A percentile compares a stretch with the other conserved stretches of the same genome.
phyloP scores from a whole-genome alignment of 2,329 filamentous ascomycete genomes.

The Neofusicoccum cordaticola region DNA sequence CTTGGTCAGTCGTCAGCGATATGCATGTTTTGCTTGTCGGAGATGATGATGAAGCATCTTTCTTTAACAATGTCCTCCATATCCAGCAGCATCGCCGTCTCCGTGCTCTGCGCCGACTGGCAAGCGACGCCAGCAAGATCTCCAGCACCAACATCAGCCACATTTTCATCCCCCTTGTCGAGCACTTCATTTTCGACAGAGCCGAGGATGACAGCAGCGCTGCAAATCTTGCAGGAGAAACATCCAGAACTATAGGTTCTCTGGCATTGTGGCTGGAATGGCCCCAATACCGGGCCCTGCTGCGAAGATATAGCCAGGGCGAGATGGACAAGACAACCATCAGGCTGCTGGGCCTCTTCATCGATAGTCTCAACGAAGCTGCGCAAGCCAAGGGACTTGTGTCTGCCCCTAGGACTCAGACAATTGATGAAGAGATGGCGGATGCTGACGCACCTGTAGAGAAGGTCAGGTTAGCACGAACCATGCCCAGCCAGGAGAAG shows the following conservation, averaged over 20 bases:
- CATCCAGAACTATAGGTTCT: conserved; percentile 74
- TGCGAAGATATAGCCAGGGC: conserved; percentile 79
- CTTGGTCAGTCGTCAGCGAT: conserved; percentile 70
- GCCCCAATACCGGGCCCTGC: conserved; percentile 81
- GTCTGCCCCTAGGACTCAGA: conserved; percentile 31
- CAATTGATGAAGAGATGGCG: conserved; percentile 17
- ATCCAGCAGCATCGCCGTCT: conserved; percentile 84
- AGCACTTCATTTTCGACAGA: conserved; percentile 89
- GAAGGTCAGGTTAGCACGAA: conserved; percentile 53
- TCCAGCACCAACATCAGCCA: conserved; percentile 76
- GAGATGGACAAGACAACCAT: conserved; percentile 85
- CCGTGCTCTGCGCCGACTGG: conserved; percentile 75
- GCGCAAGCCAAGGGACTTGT: conserved; percentile 36
- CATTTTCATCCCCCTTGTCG: conserved; percentile 85
- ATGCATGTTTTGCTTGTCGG: conserved; percentile 67
- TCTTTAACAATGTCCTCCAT: conserved; percentile 90
- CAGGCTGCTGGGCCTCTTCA: conserved; percentile 74
- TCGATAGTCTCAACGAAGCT: conserved; percentile 68
- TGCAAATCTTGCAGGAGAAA: conserved; percentile 81
- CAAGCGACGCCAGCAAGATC: conserved; percentile 66
- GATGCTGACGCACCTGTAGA: background rate
- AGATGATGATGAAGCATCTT: conserved; percentile 76
- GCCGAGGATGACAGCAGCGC: conserved; percentile 72
- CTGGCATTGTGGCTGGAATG: conserved; percentile 78
- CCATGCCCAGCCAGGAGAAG: conserved; percentile 65